phyloP scores from a whole-genome alignment of 331 rosid species.

The Dryas integrifolia region DNA sequence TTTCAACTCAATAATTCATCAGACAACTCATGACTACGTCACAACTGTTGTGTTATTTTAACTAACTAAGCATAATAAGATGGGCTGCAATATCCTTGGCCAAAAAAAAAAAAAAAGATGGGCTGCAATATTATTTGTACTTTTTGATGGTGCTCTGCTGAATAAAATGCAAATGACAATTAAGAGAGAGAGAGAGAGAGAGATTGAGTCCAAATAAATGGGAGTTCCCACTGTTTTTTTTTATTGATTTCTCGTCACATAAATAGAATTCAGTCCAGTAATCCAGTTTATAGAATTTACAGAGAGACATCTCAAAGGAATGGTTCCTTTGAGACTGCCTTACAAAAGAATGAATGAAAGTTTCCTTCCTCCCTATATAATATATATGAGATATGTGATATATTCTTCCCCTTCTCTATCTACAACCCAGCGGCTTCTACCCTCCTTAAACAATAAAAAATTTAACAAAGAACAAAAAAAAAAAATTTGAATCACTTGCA shows the following conservation, averaged over 20 bases:
- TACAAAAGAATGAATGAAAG: slow-evolving; percentile 61
- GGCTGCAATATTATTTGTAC: too few relatives aligned
- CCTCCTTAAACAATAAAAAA: slow-evolving; percentile 23
- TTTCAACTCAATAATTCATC: too few relatives aligned
- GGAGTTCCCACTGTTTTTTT: slow-evolving; percentile 19
- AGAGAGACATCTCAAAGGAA: slow-evolving; percentile 38
- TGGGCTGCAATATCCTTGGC: too few relatives aligned
- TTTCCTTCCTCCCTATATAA: slow-evolving; percentile 28
- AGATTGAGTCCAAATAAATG: background rate
- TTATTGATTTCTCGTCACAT: slow-evolving; percentile 54
- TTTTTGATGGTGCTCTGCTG: too few relatives aligned
- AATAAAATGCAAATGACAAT: slow-evolving; percentile 27
- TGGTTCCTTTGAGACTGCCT: slow-evolving; percentile 47
- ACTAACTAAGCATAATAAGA: too few relatives aligned
- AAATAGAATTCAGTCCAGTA: slow-evolving; percentile 31
- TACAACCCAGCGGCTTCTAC: slow-evolving; percentile 35
- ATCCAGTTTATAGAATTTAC: slow-evolving; percentile 29
- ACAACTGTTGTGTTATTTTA: too few relatives aligned
- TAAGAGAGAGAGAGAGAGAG: slow-evolving; percentile 23
- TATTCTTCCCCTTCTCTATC: slow-evolving; percentile 38
- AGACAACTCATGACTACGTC: too few relatives aligned
- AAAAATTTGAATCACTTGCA: slow-evolving; percentile 24
- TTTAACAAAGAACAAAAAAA: slow-evolving; percentile 24
- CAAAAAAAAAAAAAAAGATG: too few relatives aligned
- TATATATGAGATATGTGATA: slow-evolving; percentile 9